Base-by-base conservation (phyloP, 78 protist species). In the Dictyostelium brefeldianum region DNA sequence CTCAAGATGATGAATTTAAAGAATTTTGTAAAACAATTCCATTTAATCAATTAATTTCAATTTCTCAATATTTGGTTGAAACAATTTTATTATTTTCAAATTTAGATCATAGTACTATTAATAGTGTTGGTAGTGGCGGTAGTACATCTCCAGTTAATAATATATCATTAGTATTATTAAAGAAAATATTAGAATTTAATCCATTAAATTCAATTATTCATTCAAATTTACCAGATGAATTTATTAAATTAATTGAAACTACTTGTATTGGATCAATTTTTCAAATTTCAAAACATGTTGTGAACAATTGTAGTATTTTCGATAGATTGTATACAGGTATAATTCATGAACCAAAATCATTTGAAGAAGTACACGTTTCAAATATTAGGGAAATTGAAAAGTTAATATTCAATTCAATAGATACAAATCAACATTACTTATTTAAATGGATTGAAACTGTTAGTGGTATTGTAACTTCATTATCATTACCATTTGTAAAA, bases 121-220 rank as follows among this genome's bases (percentile, higher is more conserved):
- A 36, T 36, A 36, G 43, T 36, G 43, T n/a, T n/a, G n/a, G n/a
- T n/a, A n/a, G 59, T 53, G 1, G 3, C 3, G 18, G 18, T 53
- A 11, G 3, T 36, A 36, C 43, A 3, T 1, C 5, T 36, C 12
- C 31, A 7, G 77, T 25, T 29, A 75, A 75, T 22, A 75, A 22
- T 75, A 20, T 25, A 9, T 11, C 51, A 8, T 25, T 20, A 25
- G 7, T 47, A 5, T 46, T 73, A 29, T 73, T 56, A 18, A 73
- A 73, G 25, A 73, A 73, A 73, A 73, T 47, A 20, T 18, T 46
- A 11, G 79, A 73, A 73, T 73, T 73, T n/a, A 73, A 73, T 73
- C 9, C 31, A 8, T 9, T 67, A 31, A 67, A 67, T 31, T 17
- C 75, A 5, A 31, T 67, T 3, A 67, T 67, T 17, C 75, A 67